Evolutionary conservation across 2,329 filamentous ascomycete species (phyloP), one percentile per base, ranked within the genome.

Genomic region (Diaporthe vexans): DNA sequence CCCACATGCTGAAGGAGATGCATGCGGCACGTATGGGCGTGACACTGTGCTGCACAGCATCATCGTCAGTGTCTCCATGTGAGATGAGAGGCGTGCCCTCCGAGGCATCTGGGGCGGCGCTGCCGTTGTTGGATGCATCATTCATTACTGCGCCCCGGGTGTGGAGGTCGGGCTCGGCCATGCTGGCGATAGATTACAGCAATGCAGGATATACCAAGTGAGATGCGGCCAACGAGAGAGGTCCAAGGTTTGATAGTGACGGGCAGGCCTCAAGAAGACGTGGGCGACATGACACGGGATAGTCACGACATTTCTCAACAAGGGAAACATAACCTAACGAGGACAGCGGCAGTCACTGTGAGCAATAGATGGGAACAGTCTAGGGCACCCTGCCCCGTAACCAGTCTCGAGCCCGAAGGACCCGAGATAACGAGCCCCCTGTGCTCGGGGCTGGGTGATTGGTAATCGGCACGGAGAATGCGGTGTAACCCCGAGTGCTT

Each of bases 1-100:
- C 79, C 79, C 88, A 90, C 77, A 90, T 84, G 76, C 87, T 90
- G 56, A 87, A 76, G 19, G 87, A 83, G 71, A 92, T 88, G 57
- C 86, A 84, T 3, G 84, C 56, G 10, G 81, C 85, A 65, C 88
- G 81, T 15, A 79, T 74, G 17, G 78, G 72, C 13, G 81, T 79
- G 2, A 77, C 71, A 73, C 78, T 71, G 24, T 72, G 56, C 40
- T 73, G 67, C 2, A 37, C 73, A 37, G 74, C 52, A 48, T 76
- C 70, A 11, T 73, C 63, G 29, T 73, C 74, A 33, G 56, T 33
- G 40, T 21, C 57, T n/a, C 46, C 19, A 29, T n/a, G 29, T 21
- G 71, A 71, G 24, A 82, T 76, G 8, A 82, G 77, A 6, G 81
- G 81, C 7, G 81, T 81, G 58, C 77, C 65, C 68, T 82, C 81